A percentile compares a stretch with the other conserved stretches of the same genome.
These are phyloP conservation scores for Talaromyces stipitatus DNA, from an alignment of 495 filamentous ascomycete species.

Conservation along the genomic window DNA sequence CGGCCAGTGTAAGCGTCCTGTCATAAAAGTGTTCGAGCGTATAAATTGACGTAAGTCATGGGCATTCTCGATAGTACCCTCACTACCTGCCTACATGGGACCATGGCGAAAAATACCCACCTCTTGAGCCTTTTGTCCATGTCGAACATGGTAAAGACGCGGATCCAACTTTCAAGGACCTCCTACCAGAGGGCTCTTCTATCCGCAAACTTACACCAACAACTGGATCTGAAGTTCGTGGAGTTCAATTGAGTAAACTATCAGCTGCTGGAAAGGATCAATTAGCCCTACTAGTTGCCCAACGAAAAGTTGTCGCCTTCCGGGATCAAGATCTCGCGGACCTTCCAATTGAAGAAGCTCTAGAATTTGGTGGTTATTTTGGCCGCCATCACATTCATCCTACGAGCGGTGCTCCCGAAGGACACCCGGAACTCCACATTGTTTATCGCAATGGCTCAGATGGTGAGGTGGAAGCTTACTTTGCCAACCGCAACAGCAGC, in stretches of 20 bases:
- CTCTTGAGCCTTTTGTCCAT: constrained; percentile 63
- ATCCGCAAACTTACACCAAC: constrained; percentile 58
- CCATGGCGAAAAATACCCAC: constrained; percentile 39
- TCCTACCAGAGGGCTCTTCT: constrained; percentile 42
- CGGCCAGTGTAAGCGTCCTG: constrained; percentile 15
- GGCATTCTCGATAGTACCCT: constrained; percentile 13
- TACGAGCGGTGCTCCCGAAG: constrained; percentile 62
- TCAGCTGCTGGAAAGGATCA: constrained; percentile 65
- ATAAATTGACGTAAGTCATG: neutral
- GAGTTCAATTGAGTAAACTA: constrained; percentile 66
- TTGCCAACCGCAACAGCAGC: constrained; percentile 57
- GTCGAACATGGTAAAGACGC: constrained; percentile 67
- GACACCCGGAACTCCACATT: constrained; percentile 67
- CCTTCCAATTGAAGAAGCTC: constrained; percentile 59
- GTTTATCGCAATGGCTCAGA: constrained; percentile 68
- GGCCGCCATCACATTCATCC: constrained; percentile 81
- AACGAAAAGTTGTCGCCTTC: constrained; percentile 77
- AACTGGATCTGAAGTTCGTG: constrained; percentile 69
- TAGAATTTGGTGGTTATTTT: constrained; percentile 71
- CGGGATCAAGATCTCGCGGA: constrained; percentile 71
- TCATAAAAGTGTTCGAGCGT: neutral
- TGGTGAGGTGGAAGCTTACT: constrained; percentile 47
- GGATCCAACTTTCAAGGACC: constrained; percentile 57
- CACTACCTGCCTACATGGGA: constrained; percentile 20
- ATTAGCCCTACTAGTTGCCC: constrained; percentile 68